Evolutionary conservation across 2,329 filamentous ascomycete genomes (phyloP).

Genomic region (Emergomyces pasteurianus): DNA sequence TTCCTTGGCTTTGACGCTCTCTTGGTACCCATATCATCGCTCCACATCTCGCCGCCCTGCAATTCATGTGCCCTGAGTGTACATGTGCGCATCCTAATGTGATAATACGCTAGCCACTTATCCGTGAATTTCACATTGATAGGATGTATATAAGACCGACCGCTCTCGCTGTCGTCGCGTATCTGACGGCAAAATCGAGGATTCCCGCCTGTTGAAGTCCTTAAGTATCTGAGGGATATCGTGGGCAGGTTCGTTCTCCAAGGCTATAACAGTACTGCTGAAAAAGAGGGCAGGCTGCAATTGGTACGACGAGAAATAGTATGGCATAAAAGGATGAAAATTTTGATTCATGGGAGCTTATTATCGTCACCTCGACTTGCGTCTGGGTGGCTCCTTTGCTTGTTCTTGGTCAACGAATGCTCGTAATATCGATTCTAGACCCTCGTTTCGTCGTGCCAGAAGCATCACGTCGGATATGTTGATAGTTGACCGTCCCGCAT

Average conservation of each 20-base stretch:
- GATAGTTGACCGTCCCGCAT: constrained; percentile 70
- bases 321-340: not conserved
- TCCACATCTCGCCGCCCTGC: not conserved
- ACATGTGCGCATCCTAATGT: not conserved
- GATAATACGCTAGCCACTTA: not conserved
- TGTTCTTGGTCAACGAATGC: constrained; percentile 22
- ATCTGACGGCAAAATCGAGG: not conserved
- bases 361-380: not conserved
- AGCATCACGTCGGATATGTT: constrained; percentile 80
- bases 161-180: not conserved
- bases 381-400: not conserved
- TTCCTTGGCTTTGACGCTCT: not conserved
- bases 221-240: not conserved
- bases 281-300: not conserved
- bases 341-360: not conserved
- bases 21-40: not conserved
- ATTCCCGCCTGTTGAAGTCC: not conserved
- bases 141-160: not conserved
- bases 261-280: not conserved
- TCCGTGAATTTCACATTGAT: not conserved
- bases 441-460: constrained; percentile 75
- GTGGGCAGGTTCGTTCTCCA: not conserved
- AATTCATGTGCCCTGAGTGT: not conserved
- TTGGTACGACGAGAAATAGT: not conserved
- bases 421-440: constrained; percentile 60